Evolutionary conservation across 1,139 yeast genomes (phyloP).

Genomic region (Blastobotrys elegans): DNA sequence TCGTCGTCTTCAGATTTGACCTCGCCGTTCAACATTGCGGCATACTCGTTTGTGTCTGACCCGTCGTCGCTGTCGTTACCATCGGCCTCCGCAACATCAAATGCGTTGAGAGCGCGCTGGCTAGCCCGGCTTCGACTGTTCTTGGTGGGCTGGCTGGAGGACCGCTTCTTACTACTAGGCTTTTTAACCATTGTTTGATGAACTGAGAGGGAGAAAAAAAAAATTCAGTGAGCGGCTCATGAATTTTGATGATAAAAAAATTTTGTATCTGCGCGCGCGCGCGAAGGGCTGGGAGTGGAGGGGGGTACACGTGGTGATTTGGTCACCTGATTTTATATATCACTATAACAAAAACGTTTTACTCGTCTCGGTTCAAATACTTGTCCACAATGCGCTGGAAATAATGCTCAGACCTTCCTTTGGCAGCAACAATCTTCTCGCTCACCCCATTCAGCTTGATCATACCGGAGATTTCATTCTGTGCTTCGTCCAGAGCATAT

Average conservation of each 20-base stretch:
- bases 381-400: neutral
- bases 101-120: conserved; percentile 40
- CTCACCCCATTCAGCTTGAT: too few species aligned
- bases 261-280: neutral
- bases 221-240: neutral
- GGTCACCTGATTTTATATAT: too few species aligned
- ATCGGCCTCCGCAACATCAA: conserved; percentile 43
- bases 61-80: conserved; percentile 20
- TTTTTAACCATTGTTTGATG: neutral
- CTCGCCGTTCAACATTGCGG: conserved; percentile 30
- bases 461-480: too few species aligned
- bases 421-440: too few species aligned
- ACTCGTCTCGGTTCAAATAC: neutral
- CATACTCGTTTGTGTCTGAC: conserved; percentile 29
- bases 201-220: neutral
- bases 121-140: neutral
- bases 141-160: neutral
- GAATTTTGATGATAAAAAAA: neutral
- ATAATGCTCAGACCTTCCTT: too few species aligned
- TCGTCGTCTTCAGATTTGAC: conserved; percentile 38
- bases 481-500: too few species aligned
- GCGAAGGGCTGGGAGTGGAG: neutral
- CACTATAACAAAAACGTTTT: neutral
- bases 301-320: too few species aligned
- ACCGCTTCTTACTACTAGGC: neutral